phyloP scores from a whole-genome alignment of 2,329 filamentous ascomycete species.

The Cladosporium sp. region DNA sequence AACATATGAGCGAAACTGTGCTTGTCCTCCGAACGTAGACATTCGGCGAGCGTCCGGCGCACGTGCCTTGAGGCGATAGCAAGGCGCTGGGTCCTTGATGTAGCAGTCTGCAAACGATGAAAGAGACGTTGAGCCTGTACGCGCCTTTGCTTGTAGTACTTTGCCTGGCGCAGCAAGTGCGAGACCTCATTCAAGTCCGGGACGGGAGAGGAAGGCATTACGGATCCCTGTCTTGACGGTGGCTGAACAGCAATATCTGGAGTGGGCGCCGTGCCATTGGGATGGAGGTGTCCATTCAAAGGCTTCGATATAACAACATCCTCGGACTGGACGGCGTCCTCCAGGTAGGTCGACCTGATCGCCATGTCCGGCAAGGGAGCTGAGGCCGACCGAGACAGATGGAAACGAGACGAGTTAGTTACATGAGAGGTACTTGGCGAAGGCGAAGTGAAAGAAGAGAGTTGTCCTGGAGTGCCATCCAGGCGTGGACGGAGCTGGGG shows the following conservation, averaged over 20 bases:
- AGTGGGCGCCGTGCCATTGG: background rate
- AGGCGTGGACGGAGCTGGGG: constrained; percentile 15
- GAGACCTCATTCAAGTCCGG: constrained; percentile 67
- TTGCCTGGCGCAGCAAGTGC: constrained; percentile 73
- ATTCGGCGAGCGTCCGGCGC: constrained; percentile 73
- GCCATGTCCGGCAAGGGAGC: constrained; percentile 20
- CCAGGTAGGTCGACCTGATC: constrained; percentile 17
- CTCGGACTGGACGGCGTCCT: background rate
- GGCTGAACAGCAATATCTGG: constrained; percentile 1
- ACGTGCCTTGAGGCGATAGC: constrained; percentile 41
- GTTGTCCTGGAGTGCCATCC: constrained; percentile 25
- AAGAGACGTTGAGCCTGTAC: constrained; percentile 70
- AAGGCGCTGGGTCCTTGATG: constrained; percentile 67
- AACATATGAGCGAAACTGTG: constrained; percentile 72
- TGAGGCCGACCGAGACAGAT: constrained; percentile 22
- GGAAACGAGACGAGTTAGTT: constrained; percentile 1
- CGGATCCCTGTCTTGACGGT: background rate
- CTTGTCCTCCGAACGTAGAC: constrained; percentile 77
- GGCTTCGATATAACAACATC: background rate
- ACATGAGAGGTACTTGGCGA: constrained; percentile 7
- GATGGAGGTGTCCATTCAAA: background rate
- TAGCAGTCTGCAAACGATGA: constrained; percentile 72
- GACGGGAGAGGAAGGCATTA: background rate
- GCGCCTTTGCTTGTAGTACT: constrained; percentile 80
- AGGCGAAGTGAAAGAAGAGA: constrained; percentile 1